These are phyloP conservation scores for Simplicillium aogashimaense DNA, from an alignment of 2,329 filamentous ascomycete genomes.

Conservation along the genomic window DNA sequence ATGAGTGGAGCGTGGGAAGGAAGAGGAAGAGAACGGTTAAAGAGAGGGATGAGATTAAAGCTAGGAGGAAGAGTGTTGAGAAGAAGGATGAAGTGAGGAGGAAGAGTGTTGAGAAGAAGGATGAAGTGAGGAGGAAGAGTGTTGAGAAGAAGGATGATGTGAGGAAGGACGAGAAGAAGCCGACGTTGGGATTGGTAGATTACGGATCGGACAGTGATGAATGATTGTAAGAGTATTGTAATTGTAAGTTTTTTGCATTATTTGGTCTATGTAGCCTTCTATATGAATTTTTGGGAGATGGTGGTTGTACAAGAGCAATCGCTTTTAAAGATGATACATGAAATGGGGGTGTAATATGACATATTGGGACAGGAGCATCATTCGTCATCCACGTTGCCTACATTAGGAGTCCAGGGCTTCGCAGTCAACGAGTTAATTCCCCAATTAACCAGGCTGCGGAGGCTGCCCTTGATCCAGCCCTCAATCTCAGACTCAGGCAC, in stretches of 20 bases:
- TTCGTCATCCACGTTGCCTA: slow-evolving; percentile 26
- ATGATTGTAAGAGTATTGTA: slow-evolving; percentile 6
- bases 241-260: neutral
- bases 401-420: slow-evolving; percentile 29
- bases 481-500: slow-evolving; percentile 60
- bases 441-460: slow-evolving; percentile 45
- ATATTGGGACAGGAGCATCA: too few species aligned
- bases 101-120: slow-evolving; percentile 10
- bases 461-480: slow-evolving; percentile 54
- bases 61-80: slow-evolving; percentile 8
- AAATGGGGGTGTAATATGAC: slow-evolving; percentile 8
- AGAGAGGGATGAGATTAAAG: slow-evolving; percentile 15
- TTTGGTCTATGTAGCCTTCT: too few species aligned
- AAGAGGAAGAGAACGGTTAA: slow-evolving; percentile 15
- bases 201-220: slow-evolving; percentile 41
- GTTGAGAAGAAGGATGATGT: slow-evolving; percentile 11
- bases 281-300: too few species aligned
- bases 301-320: neutral
- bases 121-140: slow-evolving; percentile 2
- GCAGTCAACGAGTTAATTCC: slow-evolving; percentile 27
- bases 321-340: too few species aligned
- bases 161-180: neutral
- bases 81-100: slow-evolving; percentile 6
- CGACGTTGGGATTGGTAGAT: slow-evolving; percentile 33
- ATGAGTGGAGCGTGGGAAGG: slow-evolving; percentile 15